Evolutionary conservation across 768 basidiomycete genomes (phyloP).

Genomic region (Russula vinacea): DNA sequence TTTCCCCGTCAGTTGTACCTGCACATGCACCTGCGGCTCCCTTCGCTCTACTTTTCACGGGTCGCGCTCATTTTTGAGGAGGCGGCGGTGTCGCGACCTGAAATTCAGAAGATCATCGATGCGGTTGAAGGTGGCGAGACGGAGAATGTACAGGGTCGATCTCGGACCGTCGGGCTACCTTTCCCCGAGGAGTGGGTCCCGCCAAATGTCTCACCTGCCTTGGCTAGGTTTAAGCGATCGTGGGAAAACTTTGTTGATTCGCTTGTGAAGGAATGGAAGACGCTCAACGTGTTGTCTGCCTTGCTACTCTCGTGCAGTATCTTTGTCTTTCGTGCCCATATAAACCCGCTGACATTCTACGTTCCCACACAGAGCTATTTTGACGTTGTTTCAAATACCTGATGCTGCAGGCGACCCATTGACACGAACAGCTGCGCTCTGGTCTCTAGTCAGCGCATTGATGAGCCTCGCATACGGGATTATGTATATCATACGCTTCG

Average conservation of each 20-base stretch:
- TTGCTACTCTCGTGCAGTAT: slow-evolving; percentile 37
- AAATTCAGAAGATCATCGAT: slow-evolving; percentile 49
- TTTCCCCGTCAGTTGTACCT: slow-evolving; percentile 47
- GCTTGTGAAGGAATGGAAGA: slow-evolving; percentile 73
- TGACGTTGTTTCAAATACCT: slow-evolving; percentile 61
- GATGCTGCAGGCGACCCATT: slow-evolving; percentile 56
- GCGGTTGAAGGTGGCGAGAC: slow-evolving; percentile 28
- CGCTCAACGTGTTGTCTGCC: slow-evolving; percentile 69
- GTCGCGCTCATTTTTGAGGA: slow-evolving; percentile 75
- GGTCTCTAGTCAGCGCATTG: slow-evolving; percentile 63
- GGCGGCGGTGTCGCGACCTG: slow-evolving; percentile 71
- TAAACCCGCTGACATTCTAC: slow-evolving; percentile 8
- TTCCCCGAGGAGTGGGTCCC: slow-evolving; percentile 42
- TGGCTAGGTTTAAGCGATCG: slow-evolving; percentile 58
- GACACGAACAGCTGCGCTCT: slow-evolving; percentile 56
- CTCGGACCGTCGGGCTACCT: slow-evolving; percentile 27
- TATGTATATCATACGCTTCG: slow-evolving; percentile 68
- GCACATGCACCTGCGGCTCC: slow-evolving; percentile 59
- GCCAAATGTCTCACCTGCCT: slow-evolving; percentile 56
- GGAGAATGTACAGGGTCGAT: neutral
- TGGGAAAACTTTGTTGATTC: slow-evolving; percentile 75
- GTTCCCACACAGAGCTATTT: slow-evolving; percentile 49
- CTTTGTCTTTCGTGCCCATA: neutral
- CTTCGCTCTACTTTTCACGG: slow-evolving; percentile 74
- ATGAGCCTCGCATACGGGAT: slow-evolving; percentile 74